Conservation (phyloP, 305 asterid genomes). For the Nicotiana rustica region DNA sequence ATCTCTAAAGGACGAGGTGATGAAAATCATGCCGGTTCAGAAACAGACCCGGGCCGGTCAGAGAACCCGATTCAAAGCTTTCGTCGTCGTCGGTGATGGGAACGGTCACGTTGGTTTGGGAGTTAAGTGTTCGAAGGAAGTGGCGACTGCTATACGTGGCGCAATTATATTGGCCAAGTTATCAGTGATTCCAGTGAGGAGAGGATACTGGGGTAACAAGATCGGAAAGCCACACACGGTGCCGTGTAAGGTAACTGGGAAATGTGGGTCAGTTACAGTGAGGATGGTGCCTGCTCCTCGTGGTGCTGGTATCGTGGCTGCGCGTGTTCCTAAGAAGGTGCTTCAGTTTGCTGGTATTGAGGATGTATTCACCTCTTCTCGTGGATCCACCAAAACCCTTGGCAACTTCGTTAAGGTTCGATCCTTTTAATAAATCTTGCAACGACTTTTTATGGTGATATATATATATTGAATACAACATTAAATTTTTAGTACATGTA, state of each 20-base stretch:
- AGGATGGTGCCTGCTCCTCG: slow-evolving; percentile 40
- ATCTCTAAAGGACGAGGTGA: slow-evolving; percentile 49
- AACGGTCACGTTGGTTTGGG: slow-evolving; percentile 55
- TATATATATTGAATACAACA: too few species aligned
- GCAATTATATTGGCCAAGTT: slow-evolving; percentile 48
- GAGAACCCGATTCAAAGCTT: slow-evolving; percentile 51
- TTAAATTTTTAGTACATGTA: neutral
- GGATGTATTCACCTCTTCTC: slow-evolving; percentile 53
- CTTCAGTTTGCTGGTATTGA: slow-evolving; percentile 56
- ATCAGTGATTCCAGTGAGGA: slow-evolving; percentile 49
- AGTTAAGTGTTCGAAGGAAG: slow-evolving; percentile 53
- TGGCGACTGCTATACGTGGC: slow-evolving; percentile 52
- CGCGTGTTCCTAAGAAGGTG: slow-evolving; percentile 52
- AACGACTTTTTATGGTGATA: neutral
- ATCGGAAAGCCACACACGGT: slow-evolving; percentile 51
- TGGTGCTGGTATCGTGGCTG: slow-evolving; percentile 39
- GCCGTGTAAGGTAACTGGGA: slow-evolving; percentile 53
- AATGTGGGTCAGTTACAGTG: slow-evolving; percentile 43
- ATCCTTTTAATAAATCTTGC: neutral
- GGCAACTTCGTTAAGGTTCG: slow-evolving; percentile 53
- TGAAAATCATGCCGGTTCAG: slow-evolving; percentile 54
- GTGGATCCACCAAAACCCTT: slow-evolving; percentile 54
- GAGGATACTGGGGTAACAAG: slow-evolving; percentile 53
- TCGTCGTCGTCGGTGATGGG: slow-evolving; percentile 49
- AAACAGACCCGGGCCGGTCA: slow-evolving; percentile 55